phyloP scores from a whole-genome alignment of 2,329 filamentous ascomycete species.

The Diaporthe amygdali region DNA sequence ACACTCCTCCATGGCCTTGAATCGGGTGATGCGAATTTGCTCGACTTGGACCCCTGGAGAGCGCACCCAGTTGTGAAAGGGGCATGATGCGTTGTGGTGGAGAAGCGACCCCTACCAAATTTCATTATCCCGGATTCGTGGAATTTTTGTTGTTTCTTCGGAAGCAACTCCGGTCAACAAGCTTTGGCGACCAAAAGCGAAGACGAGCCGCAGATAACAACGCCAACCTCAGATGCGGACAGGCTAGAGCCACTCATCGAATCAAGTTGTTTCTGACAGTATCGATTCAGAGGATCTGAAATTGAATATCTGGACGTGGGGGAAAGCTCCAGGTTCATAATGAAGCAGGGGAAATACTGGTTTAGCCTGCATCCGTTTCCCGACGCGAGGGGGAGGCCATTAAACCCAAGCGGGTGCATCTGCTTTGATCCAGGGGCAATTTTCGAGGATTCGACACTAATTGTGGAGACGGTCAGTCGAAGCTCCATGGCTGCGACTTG shows the following conservation, averaged over 20 bases:
- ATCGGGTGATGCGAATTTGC: background rate
- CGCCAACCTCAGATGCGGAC: background rate
- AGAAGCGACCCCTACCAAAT: conserved; percentile 12
- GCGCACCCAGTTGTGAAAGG: background rate
- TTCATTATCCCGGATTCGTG: conserved; percentile 16
- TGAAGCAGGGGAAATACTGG: too few relatives aligned
- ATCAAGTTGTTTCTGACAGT: background rate
- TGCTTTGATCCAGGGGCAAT: background rate
- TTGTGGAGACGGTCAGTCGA: background rate
- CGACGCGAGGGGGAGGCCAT: background rate
- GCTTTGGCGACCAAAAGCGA: background rate
- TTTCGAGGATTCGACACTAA: background rate
- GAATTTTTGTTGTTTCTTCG: background rate
- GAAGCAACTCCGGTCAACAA: background rate
- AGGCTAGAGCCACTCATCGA: background rate
- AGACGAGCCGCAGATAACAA: background rate
- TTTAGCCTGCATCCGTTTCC: background rate
- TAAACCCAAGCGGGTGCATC: too few relatives aligned
- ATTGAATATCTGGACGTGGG: background rate
- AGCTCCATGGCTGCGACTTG: too few relatives aligned
- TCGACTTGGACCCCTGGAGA: background rate
- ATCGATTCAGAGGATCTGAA: background rate
- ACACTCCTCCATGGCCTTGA: background rate
- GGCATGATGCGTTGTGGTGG: background rate
- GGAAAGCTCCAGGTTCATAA: background rate